A percentile compares a stretch with the other conserved stretches of the same genome.
Evolutionary conservation across 140 eudicot species (phyloP).

Genomic region (Ambrosia hybrid): DNA sequence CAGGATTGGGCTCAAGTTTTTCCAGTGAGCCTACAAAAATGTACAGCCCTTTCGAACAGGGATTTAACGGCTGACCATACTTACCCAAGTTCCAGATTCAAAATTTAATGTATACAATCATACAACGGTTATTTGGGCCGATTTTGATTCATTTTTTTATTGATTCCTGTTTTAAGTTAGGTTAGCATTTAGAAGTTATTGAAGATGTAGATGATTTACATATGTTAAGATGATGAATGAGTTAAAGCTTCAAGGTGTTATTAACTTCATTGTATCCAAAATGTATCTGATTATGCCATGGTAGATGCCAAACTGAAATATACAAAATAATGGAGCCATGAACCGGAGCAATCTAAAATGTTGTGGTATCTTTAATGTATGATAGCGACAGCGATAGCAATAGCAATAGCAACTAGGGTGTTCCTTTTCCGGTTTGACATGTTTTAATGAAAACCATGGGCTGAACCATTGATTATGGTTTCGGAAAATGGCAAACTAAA

Average conservation of each 20-base stretch:
- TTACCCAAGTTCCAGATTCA: conserved; percentile 16
- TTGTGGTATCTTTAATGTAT: too few relatives aligned
- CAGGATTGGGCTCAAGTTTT: conserved; percentile 30
- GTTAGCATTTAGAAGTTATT: conserved; percentile 29
- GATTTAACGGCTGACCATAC: conserved; percentile 12
- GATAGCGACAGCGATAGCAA: too few relatives aligned
- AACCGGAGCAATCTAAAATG: too few relatives aligned
- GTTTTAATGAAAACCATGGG: too few relatives aligned
- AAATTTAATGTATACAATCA: conserved; percentile 17
- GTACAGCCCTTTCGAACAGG: conserved; percentile 28
- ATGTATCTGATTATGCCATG: too few relatives aligned
- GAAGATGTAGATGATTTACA: conserved; percentile 32
- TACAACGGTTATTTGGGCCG: conserved; percentile 6
- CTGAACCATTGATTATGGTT: not conserved
- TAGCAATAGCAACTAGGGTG: too few relatives aligned
- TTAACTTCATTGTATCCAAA: too few relatives aligned
- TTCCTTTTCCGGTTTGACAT: too few relatives aligned
- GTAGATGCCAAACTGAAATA: too few relatives aligned
- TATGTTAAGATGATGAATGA: conserved; percentile 31
- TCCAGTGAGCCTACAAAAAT: conserved; percentile 28
- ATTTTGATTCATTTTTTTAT: conserved; percentile 27
- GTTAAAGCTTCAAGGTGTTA: conserved; percentile 20
- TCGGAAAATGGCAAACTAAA: not conserved
- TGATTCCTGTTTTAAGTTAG: conserved; percentile 22
- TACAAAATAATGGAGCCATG: too few relatives aligned